Evolutionary conservation across 2,329 filamentous ascomycete genomes (phyloP).

Genomic region (Phialophora chinensis): DNA sequence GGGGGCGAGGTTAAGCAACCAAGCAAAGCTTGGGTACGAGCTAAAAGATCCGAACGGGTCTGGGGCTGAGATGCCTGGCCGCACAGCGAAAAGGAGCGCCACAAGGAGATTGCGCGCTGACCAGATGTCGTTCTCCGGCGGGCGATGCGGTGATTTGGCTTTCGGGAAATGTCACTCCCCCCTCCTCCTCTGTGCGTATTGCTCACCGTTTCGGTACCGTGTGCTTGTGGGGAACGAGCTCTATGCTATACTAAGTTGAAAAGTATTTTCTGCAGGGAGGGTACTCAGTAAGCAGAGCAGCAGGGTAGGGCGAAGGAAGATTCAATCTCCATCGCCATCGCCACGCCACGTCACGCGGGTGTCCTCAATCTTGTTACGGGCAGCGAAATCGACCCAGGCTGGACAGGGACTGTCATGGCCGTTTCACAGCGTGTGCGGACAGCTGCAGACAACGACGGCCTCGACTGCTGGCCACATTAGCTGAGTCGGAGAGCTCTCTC

Average conservation of each 20-base stretch:
- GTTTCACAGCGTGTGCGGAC: conserved; percentile 1
- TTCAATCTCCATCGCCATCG: conserved; percentile 3
- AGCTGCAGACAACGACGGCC: background rate
- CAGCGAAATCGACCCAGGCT: background rate
- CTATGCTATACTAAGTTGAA: too few species aligned
- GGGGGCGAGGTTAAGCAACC: conserved; percentile 16
- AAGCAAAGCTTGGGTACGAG: conserved; percentile 14
- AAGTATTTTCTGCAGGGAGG: too few species aligned
- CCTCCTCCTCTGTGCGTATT: background rate
- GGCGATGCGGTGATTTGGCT: conserved; percentile 19
- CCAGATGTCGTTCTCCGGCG: background rate
- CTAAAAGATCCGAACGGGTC: background rate
- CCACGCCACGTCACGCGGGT: conserved; percentile 3
- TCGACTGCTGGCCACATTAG: background rate
- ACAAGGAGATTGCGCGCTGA: conserved; percentile 13
- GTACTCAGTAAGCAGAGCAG: too few species aligned
- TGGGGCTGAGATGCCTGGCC: conserved; percentile 5
- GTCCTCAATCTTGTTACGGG: conserved; percentile 15
- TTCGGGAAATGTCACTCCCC: background rate
- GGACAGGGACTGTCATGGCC: background rate
- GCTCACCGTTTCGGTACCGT: background rate
- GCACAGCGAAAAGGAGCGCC: background rate
- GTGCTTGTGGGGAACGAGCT: background rate
- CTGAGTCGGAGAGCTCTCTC: background rate
- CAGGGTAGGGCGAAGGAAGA: background rate